These are phyloP conservation scores for Farysia itapuensis DNA, from an alignment of 1,284 basidiomycete genomes.

Conservation along the genomic window DNA sequence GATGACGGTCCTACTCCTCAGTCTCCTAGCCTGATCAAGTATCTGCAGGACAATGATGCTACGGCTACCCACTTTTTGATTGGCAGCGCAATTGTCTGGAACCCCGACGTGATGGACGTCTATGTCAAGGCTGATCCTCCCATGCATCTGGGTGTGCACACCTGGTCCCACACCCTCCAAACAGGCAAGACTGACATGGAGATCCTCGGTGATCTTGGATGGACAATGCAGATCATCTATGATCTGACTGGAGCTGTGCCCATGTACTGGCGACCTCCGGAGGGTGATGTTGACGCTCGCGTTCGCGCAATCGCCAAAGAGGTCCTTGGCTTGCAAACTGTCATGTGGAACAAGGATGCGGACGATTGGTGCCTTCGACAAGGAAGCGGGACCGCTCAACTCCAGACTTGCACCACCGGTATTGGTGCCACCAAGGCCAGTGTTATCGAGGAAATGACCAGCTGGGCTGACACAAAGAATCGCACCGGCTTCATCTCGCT, in stretches of 20 bases:
- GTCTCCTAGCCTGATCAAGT: conserved; percentile 64
- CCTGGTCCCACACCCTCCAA: conserved; percentile 64
- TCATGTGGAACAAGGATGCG: conserved; percentile 53
- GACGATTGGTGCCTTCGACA: conserved; percentile 53
- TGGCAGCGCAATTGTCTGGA: conserved; percentile 70
- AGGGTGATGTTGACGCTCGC: conserved; percentile 53
- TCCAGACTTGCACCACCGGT: conserved; percentile 31
- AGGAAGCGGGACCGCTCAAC: conserved; percentile 43
- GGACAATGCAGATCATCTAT: conserved; percentile 78
- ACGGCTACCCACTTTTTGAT: conserved; percentile 79
- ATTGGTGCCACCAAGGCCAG: conserved; percentile 23
- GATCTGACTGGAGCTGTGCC: conserved; percentile 69
- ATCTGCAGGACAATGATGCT: conserved; percentile 67
- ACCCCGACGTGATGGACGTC: conserved; percentile 66
- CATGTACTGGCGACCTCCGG: conserved; percentile 50
- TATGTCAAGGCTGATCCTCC: conserved; percentile 64
- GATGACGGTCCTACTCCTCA: conserved; percentile 73
- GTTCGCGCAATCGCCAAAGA: conserved; percentile 52
- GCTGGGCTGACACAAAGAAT: conserved; percentile 26
- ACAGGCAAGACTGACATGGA: conserved; percentile 73
- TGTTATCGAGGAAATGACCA: conserved; percentile 29
- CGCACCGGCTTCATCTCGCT: conserved; percentile 48
- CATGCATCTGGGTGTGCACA: conserved; percentile 69
- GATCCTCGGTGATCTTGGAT: conserved; percentile 77
- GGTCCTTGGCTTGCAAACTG: conserved; percentile 50